phyloP scores from a whole-genome alignment of 805 yeast genomes.

The Zygotorulaspora florentina region DNA sequence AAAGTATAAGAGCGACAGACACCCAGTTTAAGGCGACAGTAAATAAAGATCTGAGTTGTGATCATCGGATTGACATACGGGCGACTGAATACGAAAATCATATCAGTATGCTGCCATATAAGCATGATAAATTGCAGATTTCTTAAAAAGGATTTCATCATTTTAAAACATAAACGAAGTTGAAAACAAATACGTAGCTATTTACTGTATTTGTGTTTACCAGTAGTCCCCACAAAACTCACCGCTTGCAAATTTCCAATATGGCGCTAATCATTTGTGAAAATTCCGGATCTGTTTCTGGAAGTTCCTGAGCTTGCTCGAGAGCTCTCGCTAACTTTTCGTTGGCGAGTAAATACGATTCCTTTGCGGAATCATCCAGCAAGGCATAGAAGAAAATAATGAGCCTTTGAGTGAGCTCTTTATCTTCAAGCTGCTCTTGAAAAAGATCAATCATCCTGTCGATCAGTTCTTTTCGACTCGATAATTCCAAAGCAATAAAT shows the following conservation, averaged over 20 bases:
- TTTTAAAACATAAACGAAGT: no score
- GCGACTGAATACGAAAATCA: no score
- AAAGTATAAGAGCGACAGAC: no score
- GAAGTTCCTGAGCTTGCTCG: conserved; percentile 14
- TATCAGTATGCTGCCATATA: no score
- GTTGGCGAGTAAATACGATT: conserved; percentile 9
- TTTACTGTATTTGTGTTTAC: not conserved
- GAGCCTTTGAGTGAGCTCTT: conserved; percentile 33
- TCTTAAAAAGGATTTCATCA: no score
- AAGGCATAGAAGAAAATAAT: conserved; percentile 32
- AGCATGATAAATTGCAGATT: no score
- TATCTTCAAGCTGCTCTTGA: conserved; percentile 29
- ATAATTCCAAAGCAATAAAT: conserved; percentile 34
- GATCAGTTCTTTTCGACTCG: conserved; percentile 24
- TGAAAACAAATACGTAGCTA: no score
- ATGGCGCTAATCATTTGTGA: conserved; percentile 19
- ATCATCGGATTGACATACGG: no score
- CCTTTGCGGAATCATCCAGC: conserved; percentile 11
- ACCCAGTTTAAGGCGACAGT: no score
- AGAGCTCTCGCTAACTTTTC: conserved; percentile 14
- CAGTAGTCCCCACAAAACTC: not conserved
- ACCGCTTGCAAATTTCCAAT: conserved; percentile 5
- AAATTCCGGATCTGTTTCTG: conserved; percentile 18
- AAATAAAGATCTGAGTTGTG: no score
- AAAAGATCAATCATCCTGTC: conserved; percentile 27